Evolutionary conservation across 2,329 filamentous ascomycete genomes (phyloP), one percentile per base, ranked within the genome.

Genomic region (Trichophyton rubrum): DNA sequence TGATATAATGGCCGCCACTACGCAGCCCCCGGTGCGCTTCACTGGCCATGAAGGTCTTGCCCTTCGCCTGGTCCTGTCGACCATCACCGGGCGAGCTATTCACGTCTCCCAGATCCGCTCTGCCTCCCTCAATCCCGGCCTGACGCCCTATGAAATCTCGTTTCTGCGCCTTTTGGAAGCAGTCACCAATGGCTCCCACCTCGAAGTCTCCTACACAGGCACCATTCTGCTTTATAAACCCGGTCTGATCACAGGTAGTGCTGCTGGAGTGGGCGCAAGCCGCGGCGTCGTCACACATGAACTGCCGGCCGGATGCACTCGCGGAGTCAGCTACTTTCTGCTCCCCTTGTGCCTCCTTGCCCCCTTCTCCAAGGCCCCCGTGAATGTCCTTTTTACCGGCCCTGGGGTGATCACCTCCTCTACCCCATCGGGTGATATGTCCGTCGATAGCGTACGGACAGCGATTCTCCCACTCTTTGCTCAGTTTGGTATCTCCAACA

Each of bases 201-300:
- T 97, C 77, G 91, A 96, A 70, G 96, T 99, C 67, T 96, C 90
- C 9, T 93, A 95, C 77, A 96, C 90, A 1, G 93, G 93, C 71
- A 97, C 93, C 0, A 91, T 90, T 0, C 83, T 99, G 60, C 86
- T 91, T 41, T 99, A 95, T 76, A 87, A 89, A 66, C 93, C 93
- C 0, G 93, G 93, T 40, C 79, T 99, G 45, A 95, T 99, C 68
- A 93, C 90, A 0, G 93, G 93, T 63, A 87, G 86, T 55, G 84
- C 88, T 24, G 80, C 88, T 20, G 90, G 89, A 17, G 81, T 86
- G 57, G 89, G 89, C 67, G 86, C 88, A 41, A 79, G 82, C 62
- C 73, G 85, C 68, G 88, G 92, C 67, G 82, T 95, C 43, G 84
- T 97, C 68, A 83, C 85, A 69, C 91, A 96, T 77, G 84, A 85